These are phyloP conservation scores for Fusarium sp. DNA, from an alignment of 2,329 filamentous ascomycete genomes.

Conservation along the genomic window DNA sequence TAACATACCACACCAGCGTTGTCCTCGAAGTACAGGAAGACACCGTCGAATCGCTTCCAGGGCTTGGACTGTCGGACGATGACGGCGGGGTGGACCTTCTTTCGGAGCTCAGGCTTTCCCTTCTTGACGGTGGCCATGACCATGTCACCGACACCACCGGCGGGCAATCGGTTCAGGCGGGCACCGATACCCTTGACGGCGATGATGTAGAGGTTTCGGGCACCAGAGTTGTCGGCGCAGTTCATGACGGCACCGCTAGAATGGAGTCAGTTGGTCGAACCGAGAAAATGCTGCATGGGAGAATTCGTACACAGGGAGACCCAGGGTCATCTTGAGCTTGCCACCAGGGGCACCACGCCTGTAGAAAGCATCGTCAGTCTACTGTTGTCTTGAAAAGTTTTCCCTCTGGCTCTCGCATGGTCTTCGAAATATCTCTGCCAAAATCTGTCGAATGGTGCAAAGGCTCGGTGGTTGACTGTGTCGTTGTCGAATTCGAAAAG, in stretches of 20 bases:
- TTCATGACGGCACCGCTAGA: conserved; percentile 98
- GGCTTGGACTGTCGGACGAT: conserved; percentile 99
- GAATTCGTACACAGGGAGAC: conserved; percentile 91
- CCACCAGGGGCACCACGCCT: conserved; percentile 95
- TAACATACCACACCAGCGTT: conserved; percentile 96
- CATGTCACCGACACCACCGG: conserved; percentile 99
- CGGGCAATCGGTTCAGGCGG: conserved; percentile 96
- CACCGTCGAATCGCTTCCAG: conserved; percentile 98
- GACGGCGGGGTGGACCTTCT: conserved; percentile 99
- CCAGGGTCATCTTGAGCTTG: conserved; percentile 99
- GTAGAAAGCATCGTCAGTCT: conserved; percentile 55
- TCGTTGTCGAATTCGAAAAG: conserved; percentile 10
- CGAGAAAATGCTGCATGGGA: conserved; percentile 16
- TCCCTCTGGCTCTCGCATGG: conserved; percentile 25
- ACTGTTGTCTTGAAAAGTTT: conserved; percentile 4
- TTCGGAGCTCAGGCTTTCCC: conserved; percentile 99
- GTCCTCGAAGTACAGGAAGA: conserved; percentile 99
- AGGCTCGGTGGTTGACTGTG: neutral
- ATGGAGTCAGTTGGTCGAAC: conserved; percentile 42
- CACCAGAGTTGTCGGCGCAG: conserved; percentile 99
- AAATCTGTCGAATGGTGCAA: conserved; percentile 1
- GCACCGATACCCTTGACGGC: conserved; percentile 99
- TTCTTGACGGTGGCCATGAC: conserved; percentile 99
- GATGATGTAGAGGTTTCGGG: conserved; percentile 99
- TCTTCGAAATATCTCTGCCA: conserved; percentile 37